These are phyloP conservation scores for Echites panduratus DNA, from an alignment of 257 asterid species.

Conservation along the genomic window DNA sequence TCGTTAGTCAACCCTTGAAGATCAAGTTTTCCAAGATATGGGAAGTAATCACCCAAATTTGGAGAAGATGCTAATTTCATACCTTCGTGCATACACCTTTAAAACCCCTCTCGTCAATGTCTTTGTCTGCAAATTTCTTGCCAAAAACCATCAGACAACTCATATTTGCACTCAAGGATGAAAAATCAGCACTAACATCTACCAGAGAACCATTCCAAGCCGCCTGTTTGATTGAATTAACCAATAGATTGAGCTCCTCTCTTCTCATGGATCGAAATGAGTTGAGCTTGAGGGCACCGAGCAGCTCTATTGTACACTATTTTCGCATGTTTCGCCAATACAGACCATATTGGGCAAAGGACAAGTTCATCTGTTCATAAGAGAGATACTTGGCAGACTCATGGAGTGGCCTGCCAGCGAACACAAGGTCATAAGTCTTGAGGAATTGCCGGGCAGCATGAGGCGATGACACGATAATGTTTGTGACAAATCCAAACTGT, in stretches of 20 bases:
- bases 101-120: slow-evolving; percentile 8
- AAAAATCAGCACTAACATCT: slow-evolving; percentile 1
- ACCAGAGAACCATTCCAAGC: neutral
- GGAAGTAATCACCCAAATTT: slow-evolving; percentile 8
- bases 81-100: slow-evolving; percentile 1
- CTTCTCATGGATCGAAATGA: slow-evolving; percentile 12
- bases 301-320: slow-evolving; percentile 3
- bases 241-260: neutral
- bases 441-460: slow-evolving; percentile 11
- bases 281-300: slow-evolving; percentile 8
- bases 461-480: neutral
- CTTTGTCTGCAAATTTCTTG: neutral
- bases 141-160: slow-evolving; percentile 1
- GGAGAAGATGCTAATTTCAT: neutral
- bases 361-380: neutral
- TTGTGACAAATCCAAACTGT: neutral
- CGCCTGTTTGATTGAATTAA: neutral
- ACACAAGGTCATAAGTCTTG: slow-evolving; percentile 9
- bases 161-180: neutral
- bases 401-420: slow-evolving; percentile 3
- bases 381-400: slow-evolving; percentile 6
- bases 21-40: slow-evolving; percentile 2
- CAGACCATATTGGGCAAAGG: slow-evolving; percentile 8
- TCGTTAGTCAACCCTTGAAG: neutral
- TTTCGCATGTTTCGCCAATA: slow-evolving; percentile 15